Percentiles rank a stretch among this genome's conserved stretches.
phyloP scores from a whole-genome alignment of 208 protist species.

The Acanthamoeba healyi region DNA sequence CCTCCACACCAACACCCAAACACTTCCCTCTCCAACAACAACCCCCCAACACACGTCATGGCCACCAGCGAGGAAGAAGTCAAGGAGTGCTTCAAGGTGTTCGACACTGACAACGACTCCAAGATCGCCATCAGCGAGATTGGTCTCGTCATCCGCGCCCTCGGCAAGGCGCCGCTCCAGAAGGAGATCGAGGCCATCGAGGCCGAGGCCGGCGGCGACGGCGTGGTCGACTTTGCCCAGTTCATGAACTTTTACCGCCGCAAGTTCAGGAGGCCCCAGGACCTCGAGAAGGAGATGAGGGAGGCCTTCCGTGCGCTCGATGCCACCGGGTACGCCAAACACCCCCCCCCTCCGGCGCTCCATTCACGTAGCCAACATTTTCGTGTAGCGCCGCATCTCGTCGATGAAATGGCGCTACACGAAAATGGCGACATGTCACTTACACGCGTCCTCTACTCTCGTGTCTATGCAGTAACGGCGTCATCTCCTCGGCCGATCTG shows the following conservation, averaged over 20 bases:
- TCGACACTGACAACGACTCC: conserved; percentile 37
- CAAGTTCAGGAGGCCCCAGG: conserved; percentile 46
- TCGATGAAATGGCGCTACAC: too few species aligned
- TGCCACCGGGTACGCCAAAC: background rate
- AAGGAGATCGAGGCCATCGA: conserved; percentile 10
- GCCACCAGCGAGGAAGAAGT: conserved; percentile 25
- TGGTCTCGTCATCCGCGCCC: conserved; percentile 1
- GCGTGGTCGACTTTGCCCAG: background rate
- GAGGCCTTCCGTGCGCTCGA: conserved; percentile 50
- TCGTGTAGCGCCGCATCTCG: background rate
- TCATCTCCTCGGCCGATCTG: conserved; percentile 9
- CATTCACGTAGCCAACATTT: background rate
- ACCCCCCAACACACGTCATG: background rate
- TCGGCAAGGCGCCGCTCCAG: conserved; percentile 24
- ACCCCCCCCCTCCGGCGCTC: background rate
- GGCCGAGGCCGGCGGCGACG: conserved; percentile 1
- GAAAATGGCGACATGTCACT: too few species aligned
- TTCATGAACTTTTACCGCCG: conserved; percentile 41
- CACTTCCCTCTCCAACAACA: background rate
- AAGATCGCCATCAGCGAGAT: conserved; percentile 19
- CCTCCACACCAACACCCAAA: background rate
- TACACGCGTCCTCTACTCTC: too few species aligned
- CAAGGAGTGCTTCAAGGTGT: background rate
- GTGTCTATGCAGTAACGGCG: background rate
- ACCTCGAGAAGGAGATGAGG: conserved; percentile 64